Base-by-base conservation (phyloP, 1,284 basidiomycete genomes). In the Limonomyces culmigenus region DNA sequence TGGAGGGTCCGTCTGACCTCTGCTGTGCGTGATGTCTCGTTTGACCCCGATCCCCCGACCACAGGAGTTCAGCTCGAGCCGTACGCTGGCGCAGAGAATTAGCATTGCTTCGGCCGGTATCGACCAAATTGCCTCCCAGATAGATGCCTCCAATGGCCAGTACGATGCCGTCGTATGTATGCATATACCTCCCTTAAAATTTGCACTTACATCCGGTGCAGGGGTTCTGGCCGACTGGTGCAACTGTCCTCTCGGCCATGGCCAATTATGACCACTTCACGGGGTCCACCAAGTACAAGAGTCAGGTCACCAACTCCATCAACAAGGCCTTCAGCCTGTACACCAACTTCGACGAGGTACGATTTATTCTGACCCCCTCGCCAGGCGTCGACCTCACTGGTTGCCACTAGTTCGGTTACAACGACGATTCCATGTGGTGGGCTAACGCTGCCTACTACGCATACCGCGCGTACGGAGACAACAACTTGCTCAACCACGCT, bases 361-460 rank as follows among this genome's bases (percentile, higher is more conserved):
- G 58, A 19, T n/a, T n/a, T n/a, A n/a, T n/a, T n/a, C n/a, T n/a
- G n/a, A n/a, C n/a, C n/a, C n/a, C n/a, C n/a, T n/a, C n/a, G n/a
- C n/a, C n/a, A n/a, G n/a, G n/a, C n/a, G n/a, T n/a, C n/a, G n/a
- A n/a, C n/a, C n/a, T n/a, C n/a, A n/a, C n/a, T n/a, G n/a, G n/a
- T n/a, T n/a, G n/a, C n/a, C n/a, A n/a, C n/a, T n/a, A n/a, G n/a
- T 27, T 27, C n/a, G 23, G 23, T n/a, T 27, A 27, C n/a, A 27
- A 27, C n/a, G 23, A 27, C 23, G 23, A 27, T 27, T 29, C 19
- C 32, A 63, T 60, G 39, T 68, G 65, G 66, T 68, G 65, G 65
- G 67, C 60, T 2, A 60, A 57, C 35, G 60, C 64, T n/a, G 60
- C 63, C 1, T 47, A 61, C 29, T 67, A 67, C 36, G 64, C 54